Conservation (phyloP, 2,329 filamentous ascomycete species). For the Talaromyces rugulosus region DNA sequence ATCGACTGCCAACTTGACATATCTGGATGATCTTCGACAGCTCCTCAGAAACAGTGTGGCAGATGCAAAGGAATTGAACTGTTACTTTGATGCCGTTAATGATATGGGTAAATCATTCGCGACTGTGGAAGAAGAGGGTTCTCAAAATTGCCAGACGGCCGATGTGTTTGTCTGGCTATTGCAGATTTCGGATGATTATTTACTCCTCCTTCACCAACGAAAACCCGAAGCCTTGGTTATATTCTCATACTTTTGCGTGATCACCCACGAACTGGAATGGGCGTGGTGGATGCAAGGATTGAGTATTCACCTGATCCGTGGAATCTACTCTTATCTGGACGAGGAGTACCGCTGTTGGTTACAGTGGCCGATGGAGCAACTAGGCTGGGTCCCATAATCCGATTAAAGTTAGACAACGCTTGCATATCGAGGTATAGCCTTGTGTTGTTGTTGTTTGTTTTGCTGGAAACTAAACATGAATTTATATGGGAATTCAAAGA, state of each 20-base stretch:
- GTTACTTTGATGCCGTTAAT: conserved; percentile 16
- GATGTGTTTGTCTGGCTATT: conserved; percentile 23
- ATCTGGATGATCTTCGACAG: conserved; percentile 14
- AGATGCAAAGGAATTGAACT: neutral
- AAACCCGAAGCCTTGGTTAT: conserved; percentile 19
- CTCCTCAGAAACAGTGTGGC: conserved; percentile 8
- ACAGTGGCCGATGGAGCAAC: conserved; percentile 20
- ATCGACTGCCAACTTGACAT: neutral
- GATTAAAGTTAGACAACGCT: no score
- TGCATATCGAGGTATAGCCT: no score
- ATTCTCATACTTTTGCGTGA: conserved; percentile 21
- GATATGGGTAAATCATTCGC: conserved; percentile 14
- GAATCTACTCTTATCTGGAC: conserved; percentile 18
- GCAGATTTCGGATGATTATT: conserved; percentile 17
- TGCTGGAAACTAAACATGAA: no score
- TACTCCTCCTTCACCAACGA: conserved; percentile 14
- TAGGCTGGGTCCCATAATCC: conserved; percentile 18
- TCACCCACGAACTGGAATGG: conserved; percentile 20
- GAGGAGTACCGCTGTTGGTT: conserved; percentile 20
- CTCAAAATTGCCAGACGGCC: conserved; percentile 14
- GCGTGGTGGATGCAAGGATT: conserved; percentile 24
- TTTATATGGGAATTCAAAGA: no score
- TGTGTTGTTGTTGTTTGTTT: no score
- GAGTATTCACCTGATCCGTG: conserved; percentile 16
- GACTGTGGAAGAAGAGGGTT: conserved; percentile 6